Base-by-base conservation (phyloP, 805 yeast species). In the Blastobotrys robertii region DNA sequence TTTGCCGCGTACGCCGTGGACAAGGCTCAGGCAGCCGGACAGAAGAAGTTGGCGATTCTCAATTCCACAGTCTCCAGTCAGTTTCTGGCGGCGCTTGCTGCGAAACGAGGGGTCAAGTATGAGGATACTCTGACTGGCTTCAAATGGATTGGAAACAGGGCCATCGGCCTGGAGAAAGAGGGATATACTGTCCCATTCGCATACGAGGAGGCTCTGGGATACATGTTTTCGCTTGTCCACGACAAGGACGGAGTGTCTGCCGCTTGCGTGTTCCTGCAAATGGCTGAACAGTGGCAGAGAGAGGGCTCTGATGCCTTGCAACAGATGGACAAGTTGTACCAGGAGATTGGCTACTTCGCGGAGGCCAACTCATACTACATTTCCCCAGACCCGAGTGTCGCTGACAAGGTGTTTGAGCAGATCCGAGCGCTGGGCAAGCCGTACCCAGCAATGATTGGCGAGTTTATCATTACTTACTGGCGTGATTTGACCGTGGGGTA, bases 161-260 rank as follows among this genome's bases (percentile, higher is more conserved):
- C 95, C 2, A 76, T 81, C 30, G 83, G 79, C 6, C 65, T 84
- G 39, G 86, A 82, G 49, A 48, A 56, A 0, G 58, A 73, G 36
- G 95, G 94, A 0, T 76, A 56, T 53, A 49, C 42, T 3, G 95
- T 88, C 1, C 94, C 95, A 0, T 87, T 90, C 66, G 97, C 84
- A 0, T 90, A 73, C 58, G 98, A 90, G 62, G 98, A 90, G 58
- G 97, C 97, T 2, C 82, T 90, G 50, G 98, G 98, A 1, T 90
- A 77, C 65, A 85, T 90, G 97, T 85, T 87, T 55, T 64, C 76
- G 14, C 71, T 76, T 12, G 82, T 84, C 35, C 86, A 84, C 60
- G 98, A 90, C 59, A 90, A 90, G 62, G 98, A 90, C 58, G 98
- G 98, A 0, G 73, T 92, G 10, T 67, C 85, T 19, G 96, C 97